Evolutionary conservation across 345 rosid genomes (phyloP), one percentile per base, ranked within the genome.

Genomic region (Rhizophora apiculata): DNA sequence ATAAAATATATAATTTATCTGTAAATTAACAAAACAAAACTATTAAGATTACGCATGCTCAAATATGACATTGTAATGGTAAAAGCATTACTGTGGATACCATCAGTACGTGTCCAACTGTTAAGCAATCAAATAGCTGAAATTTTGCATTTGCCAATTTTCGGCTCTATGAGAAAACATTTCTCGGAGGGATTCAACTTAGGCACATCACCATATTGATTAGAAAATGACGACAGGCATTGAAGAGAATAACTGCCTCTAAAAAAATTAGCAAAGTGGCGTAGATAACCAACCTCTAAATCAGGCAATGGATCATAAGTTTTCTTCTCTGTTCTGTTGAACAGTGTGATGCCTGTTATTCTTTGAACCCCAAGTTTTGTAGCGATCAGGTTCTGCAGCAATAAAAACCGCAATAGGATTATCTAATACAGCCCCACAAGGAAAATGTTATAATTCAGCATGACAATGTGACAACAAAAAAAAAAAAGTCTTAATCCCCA

Each of bases 301-400:
- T 95, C 98, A 20, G 87, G 86, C 82, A 90, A 69, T 27, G 89
- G 88, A 60, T 87, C 89, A 68, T 82, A 85, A 19, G 82, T 81
- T 78, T 68, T 88, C 68, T 82, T 85, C 82, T 89, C 96, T 63
- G 79, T 71, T 66, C 81, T 83, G 84, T 92, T 90, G 4, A 82
- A 86, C 78, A 92, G 85, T 26, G 86, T 85, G 74, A 95, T 83
- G 63, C 96, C 96, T 18, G 84, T 71, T 37, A 95, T 89, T 71
- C 72, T 89, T 75, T 95, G 98, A 70, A 90, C 89, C 70, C 99
- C 98, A 26, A 90, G 91, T 74, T 83, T 90, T 4, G 87, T 82
- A 19, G 99, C 94, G 64, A 90, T 86, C 37, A 90, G 84, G 76
- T 89, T 88, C 98, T 95, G 89, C 81, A 84, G 13, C 65, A 68